These are phyloP conservation scores for Jatropha curcas DNA, from an alignment of 345 rosid species.

Conservation along the genomic window DNA sequence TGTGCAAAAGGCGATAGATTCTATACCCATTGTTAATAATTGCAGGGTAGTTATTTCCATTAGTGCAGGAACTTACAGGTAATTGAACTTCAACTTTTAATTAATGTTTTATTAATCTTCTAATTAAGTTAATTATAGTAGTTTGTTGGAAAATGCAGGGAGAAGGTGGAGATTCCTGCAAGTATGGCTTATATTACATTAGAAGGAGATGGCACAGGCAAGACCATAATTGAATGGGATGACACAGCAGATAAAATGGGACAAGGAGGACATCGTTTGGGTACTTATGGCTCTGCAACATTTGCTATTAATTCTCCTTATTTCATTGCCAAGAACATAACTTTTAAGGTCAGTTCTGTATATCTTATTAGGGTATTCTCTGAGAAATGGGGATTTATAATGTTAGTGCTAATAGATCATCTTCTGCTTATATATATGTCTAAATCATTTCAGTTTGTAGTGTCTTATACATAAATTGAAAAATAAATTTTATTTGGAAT, in stretches of 20 bases:
- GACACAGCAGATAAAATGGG: constrained; percentile 42
- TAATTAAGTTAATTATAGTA: too few species aligned
- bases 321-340: constrained; percentile 51
- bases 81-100: too few species aligned
- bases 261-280: constrained; percentile 32
- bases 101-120: neutral
- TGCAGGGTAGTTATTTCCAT: constrained; percentile 40
- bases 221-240: constrained; percentile 41
- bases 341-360: constrained; percentile 52
- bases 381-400: too few species aligned
- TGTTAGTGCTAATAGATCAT: too few species aligned
- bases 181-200: constrained; percentile 41
- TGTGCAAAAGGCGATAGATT: constrained; percentile 36
- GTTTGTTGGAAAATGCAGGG: constrained; percentile 34
- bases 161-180: constrained; percentile 47
- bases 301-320: constrained; percentile 46
- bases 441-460: too few species aligned
- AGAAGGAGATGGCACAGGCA: constrained; percentile 43
- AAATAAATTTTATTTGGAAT: too few species aligned
- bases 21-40: constrained; percentile 38
- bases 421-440: neutral
- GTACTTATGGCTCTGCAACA: constrained; percentile 50
- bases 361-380: too few species aligned
- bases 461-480: too few species aligned
- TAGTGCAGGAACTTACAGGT: constrained; percentile 45